A percentile compares a stretch with the other conserved stretches of the same genome.
Evolutionary conservation across 495 filamentous ascomycete species (phyloP).

Genomic region (Aspergillus heteromorphus): DNA sequence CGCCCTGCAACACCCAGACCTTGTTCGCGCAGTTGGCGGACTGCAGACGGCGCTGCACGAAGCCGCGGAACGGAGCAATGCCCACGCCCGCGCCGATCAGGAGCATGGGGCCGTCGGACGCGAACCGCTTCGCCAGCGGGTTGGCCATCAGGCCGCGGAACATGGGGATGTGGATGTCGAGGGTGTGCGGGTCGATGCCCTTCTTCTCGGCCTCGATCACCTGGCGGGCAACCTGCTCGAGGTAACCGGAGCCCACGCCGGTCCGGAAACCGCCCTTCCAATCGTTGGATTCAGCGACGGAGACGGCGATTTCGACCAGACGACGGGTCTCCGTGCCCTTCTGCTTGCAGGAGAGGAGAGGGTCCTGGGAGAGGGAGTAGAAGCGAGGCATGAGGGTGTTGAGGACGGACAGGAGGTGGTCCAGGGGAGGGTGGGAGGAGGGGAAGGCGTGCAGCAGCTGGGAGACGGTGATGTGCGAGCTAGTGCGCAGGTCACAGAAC

Average conservation of each 20-base stretch:
- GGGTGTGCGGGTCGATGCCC: constrained; percentile 45
- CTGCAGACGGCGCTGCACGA: constrained; percentile 89
- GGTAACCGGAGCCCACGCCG: constrained; percentile 75
- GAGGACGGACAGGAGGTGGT: constrained; percentile 72
- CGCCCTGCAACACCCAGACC: constrained; percentile 97
- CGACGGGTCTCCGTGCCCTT: constrained; percentile 68
- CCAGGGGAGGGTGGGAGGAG: constrained; percentile 78
- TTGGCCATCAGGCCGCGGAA: constrained; percentile 99
- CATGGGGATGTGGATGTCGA: constrained; percentile 79
- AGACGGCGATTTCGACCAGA: constrained; percentile 89
- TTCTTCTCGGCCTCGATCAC: constrained; percentile 59
- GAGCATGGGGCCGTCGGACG: constrained; percentile 91
- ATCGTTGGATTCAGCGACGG: constrained; percentile 79
- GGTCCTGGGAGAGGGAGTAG: constrained; percentile 96
- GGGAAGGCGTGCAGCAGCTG: constrained; percentile 92
- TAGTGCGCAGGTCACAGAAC: constrained; percentile 94
- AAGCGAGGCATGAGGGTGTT: constrained; percentile 92
- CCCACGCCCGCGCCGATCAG: constrained; percentile 95
- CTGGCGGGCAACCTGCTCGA: constrained; percentile 70
- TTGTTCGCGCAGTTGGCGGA: constrained; percentile 98
- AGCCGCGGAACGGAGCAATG: constrained; percentile 94
- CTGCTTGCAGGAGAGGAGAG: constrained; percentile 68
- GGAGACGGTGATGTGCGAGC: constrained; percentile 72
- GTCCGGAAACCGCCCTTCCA: constrained; percentile 66
- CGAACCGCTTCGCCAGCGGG: constrained; percentile 83